Evolutionary conservation across 345 rosid species (phyloP).

Genomic region (Ceriops zippeliana): DNA sequence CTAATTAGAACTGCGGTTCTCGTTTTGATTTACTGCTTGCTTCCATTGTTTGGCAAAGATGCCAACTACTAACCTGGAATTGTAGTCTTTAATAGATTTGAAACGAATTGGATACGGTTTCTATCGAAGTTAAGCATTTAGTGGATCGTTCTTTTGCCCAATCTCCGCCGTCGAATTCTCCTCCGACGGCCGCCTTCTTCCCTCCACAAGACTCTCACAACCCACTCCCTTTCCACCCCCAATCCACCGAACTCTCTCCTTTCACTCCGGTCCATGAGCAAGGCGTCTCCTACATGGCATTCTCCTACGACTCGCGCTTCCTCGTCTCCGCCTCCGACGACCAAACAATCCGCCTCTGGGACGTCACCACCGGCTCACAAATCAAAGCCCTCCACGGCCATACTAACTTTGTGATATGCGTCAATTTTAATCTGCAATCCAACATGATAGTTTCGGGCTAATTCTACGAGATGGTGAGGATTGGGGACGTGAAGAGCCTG

Average conservation of each 20-base stretch:
- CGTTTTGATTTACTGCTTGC: no score
- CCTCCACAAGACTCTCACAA: constrained; percentile 74
- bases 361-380: constrained; percentile 56
- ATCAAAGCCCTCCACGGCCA: constrained; percentile 73
- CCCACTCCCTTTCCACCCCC: constrained; percentile 51
- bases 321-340: constrained; percentile 93
- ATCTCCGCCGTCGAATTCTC: constrained; percentile 86
- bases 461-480: constrained; percentile 83
- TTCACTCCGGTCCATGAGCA: constrained; percentile 44
- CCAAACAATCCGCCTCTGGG: constrained; percentile 91
- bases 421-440: constrained; percentile 69
- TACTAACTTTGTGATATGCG: constrained; percentile 78
- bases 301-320: constrained; percentile 82
- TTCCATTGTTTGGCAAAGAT: no score
- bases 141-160: constrained; percentile 16
- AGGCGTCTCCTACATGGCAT: constrained; percentile 83
- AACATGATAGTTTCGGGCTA: constrained; percentile 88
- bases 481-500: constrained; percentile 87
- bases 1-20: no score
- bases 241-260: constrained; percentile 27
- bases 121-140: no score
- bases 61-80: no score
- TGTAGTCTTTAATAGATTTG: no score
- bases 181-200: constrained; percentile 77
- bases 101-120: no score